Conservation (phyloP, 1,284 basidiomycete genomes). For the Sporisorium scitamineum region DNA sequence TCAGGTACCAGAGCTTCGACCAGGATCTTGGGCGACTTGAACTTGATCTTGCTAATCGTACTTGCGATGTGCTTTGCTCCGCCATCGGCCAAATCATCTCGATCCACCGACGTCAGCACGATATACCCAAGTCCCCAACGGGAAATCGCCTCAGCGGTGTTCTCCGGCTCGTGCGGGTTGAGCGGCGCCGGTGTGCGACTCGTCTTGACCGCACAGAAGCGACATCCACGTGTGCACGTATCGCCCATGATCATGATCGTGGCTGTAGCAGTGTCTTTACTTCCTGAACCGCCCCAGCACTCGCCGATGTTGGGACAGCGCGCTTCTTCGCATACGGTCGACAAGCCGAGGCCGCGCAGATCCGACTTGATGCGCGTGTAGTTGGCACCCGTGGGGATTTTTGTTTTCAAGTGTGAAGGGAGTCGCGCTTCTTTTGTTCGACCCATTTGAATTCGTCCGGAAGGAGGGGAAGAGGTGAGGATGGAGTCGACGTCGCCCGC, state of each 20-base stretch:
- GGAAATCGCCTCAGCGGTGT: constrained; percentile 97
- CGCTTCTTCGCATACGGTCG: constrained; percentile 99
- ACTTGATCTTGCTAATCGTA: constrained; percentile 93
- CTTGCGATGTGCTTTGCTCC: constrained; percentile 93
- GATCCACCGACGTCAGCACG: constrained; percentile 94
- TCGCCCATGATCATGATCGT: constrained; percentile 99
- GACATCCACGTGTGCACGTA: constrained; percentile 96
- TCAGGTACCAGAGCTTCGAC: constrained; percentile 98
- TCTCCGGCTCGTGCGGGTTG: constrained; percentile 96
- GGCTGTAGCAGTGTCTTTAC: constrained; percentile 82
- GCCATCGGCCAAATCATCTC: constrained; percentile 93
- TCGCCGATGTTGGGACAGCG: constrained; percentile 99
- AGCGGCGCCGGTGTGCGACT: constrained; percentile 86
- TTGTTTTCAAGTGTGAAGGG: constrained; percentile 90
- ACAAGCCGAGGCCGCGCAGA: constrained; percentile 86
- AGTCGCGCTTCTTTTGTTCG: constrained; percentile 73
- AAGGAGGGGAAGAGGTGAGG: constrained; percentile 11
- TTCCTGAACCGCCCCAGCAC: constrained; percentile 90
- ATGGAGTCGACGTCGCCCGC: constrained; percentile 31
- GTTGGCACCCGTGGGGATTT: constrained; percentile 82
- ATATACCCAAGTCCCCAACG: constrained; percentile 99
- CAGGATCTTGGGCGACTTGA: constrained; percentile 92
- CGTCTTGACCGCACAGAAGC: constrained; percentile 98
- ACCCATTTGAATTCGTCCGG: constrained; percentile 56
- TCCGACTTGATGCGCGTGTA: constrained; percentile 96